Evolutionary conservation across 2,329 filamentous ascomycete genomes (phyloP).

Genomic region (Mycosphaerella sp.): DNA sequence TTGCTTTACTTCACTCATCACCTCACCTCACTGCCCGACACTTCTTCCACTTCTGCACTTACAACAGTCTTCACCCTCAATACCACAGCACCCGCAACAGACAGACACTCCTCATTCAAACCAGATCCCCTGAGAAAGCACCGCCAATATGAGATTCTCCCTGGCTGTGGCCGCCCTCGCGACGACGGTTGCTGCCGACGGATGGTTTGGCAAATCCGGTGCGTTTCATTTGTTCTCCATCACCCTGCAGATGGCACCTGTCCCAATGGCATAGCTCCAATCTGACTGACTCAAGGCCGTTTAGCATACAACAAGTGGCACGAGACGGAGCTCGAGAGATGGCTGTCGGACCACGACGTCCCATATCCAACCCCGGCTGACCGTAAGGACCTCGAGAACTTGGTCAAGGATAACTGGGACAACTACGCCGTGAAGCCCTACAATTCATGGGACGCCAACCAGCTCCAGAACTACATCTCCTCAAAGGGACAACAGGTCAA

Average conservation of each 20-base stretch:
- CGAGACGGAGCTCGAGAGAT: constrained; percentile 92
- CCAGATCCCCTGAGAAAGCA: not conserved
- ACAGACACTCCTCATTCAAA: not conserved
- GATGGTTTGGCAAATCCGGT: constrained; percentile 84
- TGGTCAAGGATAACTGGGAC: constrained; percentile 90
- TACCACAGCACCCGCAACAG: not conserved
- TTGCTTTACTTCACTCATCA: too few relatives aligned
- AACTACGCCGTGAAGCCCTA: constrained; percentile 67
- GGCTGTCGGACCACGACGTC: constrained; percentile 87
- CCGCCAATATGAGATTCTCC: constrained; percentile 66
- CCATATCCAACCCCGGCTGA: constrained; percentile 86
- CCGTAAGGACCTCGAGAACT: constrained; percentile 85
- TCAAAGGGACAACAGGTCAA: constrained; percentile 65
- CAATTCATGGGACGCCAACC: constrained; percentile 65
- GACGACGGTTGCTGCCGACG: constrained; percentile 63
- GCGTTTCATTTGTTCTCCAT: constrained; percentile 34
- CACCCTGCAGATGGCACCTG: not conserved
- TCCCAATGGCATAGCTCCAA: constrained; percentile 18
- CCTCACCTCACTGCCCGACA: too few relatives aligned
- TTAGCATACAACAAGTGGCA: constrained; percentile 98
- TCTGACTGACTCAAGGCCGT: constrained; percentile 28
- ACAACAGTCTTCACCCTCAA: too few relatives aligned
- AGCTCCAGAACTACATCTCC: constrained; percentile 62
- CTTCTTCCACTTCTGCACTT: too few relatives aligned
- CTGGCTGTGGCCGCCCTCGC: constrained; percentile 66